Evolutionary conservation across 2,329 filamentous ascomycete species (phyloP), one percentile per base, ranked within the genome.

Genomic region (Xylariaceae sp.): DNA sequence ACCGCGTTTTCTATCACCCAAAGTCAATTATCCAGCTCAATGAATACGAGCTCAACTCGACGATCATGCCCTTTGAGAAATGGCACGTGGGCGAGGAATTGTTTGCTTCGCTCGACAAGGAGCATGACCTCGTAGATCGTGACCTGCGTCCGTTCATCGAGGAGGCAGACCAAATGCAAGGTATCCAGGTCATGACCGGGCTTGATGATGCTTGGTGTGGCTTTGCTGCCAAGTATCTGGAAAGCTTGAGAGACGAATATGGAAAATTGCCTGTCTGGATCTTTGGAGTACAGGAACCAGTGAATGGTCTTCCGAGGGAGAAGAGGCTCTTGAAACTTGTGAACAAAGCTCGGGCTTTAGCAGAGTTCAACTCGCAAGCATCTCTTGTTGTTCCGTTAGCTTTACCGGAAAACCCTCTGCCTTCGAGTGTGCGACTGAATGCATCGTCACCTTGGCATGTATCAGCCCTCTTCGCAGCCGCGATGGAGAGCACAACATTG

Each of bases 111-210:
- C 69, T 90, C 7, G 85, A 91, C 61, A 81, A 78, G 56, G 89
- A 95, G 55, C 81, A 90, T 51, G 91, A 96, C 54, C 64, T 97
- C 4, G 69, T 96, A 3, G 93, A 98, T 60, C 79, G 90, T n/a
- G 91, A 98, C 61, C 69, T 96, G 50, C 76, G 93, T 29, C 83
- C 83, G 0, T 96, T 96, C 60, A 79, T 84, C 2, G 93, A 98
- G 66, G 93, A 97, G 65, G 93, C 89, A 50, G 93, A 98, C 63
- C 83, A 89, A 41, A 75, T 97, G 67, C 90, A 96, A 64, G 91
- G 85, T 0, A 72, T 98, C 15, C 91, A 97, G 61, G 61, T 90
- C 9, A 77, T 90, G 46, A 73, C 83, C 2, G 77, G 78, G 3
- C 66, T 82, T 4, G 87, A 91, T 57, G 86, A 90, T 64, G 85